Percentiles rank a stretch among this genome's conserved stretches.
These are phyloP conservation scores for Coemansia sp. DNA, from an alignment of 192 early-diverging fungal genomes.

Conservation along the genomic window DNA sequence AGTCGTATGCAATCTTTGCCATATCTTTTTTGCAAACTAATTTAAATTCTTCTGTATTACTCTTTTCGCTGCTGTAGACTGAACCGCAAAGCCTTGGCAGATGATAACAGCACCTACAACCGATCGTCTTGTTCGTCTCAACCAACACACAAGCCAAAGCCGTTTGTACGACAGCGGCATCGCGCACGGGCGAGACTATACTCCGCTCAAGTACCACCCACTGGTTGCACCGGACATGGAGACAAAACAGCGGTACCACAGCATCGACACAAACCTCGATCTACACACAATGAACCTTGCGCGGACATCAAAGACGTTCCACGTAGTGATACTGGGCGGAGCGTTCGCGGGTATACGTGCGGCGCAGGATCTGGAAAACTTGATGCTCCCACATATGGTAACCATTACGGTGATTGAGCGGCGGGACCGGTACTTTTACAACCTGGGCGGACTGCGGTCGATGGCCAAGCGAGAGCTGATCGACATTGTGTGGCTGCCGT, in stretches of 20 bases:
- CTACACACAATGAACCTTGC: slow-evolving; percentile 38
- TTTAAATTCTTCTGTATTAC: not conserved
- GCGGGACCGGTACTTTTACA: slow-evolving; percentile 55
- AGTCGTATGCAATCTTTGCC: not conserved
- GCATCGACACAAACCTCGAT: slow-evolving; percentile 14
- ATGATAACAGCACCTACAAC: slow-evolving; percentile 4
- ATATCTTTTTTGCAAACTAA: not conserved
- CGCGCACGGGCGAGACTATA: not conserved
- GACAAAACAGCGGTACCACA: not conserved
- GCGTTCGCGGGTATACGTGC: slow-evolving; percentile 53
- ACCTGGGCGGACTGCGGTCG: slow-evolving; percentile 44
- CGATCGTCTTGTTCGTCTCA: not conserved
- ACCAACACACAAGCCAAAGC: not conserved
- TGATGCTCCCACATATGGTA: slow-evolving; percentile 27
- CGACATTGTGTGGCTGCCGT: slow-evolving; percentile 50
- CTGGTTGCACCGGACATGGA: not conserved
- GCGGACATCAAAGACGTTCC: slow-evolving; percentile 53
- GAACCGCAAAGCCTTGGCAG: not conserved
- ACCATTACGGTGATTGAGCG: slow-evolving; percentile 53
- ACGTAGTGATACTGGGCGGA: slow-evolving; percentile 52
- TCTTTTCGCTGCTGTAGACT: not conserved
- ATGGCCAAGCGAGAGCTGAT: slow-evolving; percentile 48
- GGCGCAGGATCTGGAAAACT: slow-evolving; percentile 50
- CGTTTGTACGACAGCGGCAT: not conserved
- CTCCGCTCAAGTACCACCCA: not conserved